Percentiles rank a stretch among this genome's conserved stretches.
Conservation (phyloP, 2,329 filamentous ascomycete genomes). For the Penicillium sp. region DNA sequence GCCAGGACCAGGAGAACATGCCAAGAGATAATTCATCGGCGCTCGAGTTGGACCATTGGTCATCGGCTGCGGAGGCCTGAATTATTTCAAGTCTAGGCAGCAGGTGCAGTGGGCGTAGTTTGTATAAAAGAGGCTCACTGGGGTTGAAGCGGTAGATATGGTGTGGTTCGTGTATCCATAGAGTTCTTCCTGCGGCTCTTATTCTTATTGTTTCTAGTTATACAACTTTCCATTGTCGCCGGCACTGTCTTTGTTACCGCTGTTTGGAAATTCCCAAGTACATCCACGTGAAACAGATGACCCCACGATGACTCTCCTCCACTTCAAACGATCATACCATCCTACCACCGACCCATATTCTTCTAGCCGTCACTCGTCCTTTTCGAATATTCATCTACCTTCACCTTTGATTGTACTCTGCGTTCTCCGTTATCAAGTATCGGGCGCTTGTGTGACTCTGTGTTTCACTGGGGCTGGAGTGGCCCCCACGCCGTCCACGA, state of each 20-base stretch:
- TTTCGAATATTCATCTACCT: not conserved
- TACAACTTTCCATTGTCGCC: not conserved
- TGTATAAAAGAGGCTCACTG: not conserved
- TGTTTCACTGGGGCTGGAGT: not conserved
- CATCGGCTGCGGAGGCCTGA: constrained; percentile 8
- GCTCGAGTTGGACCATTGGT: constrained; percentile 12
- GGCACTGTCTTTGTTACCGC: not conserved
- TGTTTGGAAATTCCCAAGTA: not conserved
- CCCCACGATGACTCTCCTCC: not conserved
- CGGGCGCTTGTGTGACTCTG: not conserved
- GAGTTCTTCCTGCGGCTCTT: not conserved
- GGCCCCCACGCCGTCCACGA: not conserved
- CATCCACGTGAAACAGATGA: not conserved
- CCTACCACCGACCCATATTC: not conserved
- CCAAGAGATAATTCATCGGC: not conserved
- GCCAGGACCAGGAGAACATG: not conserved
- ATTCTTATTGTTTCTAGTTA: not conserved
- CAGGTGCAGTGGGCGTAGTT: not conserved
- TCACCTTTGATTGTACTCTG: not conserved
- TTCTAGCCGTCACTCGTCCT: no score
- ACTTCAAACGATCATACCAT: not conserved
- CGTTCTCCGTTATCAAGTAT: not conserved
- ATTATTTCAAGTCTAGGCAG: not conserved
- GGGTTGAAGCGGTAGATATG: not conserved
- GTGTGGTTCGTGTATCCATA: not conserved